phyloP scores from a whole-genome alignment of 345 rosid species.

The Syzygium oleosum region DNA sequence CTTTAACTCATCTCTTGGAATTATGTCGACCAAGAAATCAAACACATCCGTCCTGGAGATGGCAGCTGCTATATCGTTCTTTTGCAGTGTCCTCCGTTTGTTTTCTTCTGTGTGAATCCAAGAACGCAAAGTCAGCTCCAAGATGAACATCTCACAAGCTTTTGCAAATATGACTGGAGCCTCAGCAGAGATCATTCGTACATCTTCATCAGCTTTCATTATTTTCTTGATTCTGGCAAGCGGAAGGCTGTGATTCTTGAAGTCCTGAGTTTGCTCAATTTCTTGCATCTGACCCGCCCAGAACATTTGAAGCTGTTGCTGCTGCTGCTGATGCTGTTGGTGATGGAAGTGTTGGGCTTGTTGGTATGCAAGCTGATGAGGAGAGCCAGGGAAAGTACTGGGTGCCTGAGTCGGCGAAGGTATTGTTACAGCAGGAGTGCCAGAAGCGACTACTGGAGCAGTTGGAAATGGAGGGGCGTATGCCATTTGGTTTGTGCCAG shows the following conservation, averaged over 20 bases:
- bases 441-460: constrained; percentile 34
- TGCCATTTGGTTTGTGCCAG: constrained; percentile 33
- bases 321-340: constrained; percentile 34
- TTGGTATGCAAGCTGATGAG: constrained; percentile 28
- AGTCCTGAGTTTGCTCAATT: constrained; percentile 25
- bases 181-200: constrained; percentile 42
- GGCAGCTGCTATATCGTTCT: constrained; percentile 38
- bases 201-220: constrained; percentile 40
- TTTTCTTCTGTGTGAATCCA: constrained; percentile 41
- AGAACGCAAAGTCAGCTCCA: constrained; percentile 33
- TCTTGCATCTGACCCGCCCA: constrained; percentile 37
- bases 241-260: constrained; percentile 34
- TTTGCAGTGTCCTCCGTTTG: constrained; percentile 34
- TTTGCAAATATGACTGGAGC: constrained; percentile 36
- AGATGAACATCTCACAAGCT: constrained; percentile 38
- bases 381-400: constrained; percentile 9
- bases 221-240: constrained; percentile 39
- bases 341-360: constrained; percentile 38
- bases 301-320: constrained; percentile 33
- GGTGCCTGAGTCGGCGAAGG: constrained; percentile 23
- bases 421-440: constrained; percentile 28
- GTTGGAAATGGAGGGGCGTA: constrained; percentile 44
- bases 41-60: constrained; percentile 34
- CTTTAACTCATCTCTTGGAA: constrained; percentile 36
- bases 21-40: constrained; percentile 38